Conservation (phyloP, 108 stramenopile genomes). For the Epipyxis sp. region DNA sequence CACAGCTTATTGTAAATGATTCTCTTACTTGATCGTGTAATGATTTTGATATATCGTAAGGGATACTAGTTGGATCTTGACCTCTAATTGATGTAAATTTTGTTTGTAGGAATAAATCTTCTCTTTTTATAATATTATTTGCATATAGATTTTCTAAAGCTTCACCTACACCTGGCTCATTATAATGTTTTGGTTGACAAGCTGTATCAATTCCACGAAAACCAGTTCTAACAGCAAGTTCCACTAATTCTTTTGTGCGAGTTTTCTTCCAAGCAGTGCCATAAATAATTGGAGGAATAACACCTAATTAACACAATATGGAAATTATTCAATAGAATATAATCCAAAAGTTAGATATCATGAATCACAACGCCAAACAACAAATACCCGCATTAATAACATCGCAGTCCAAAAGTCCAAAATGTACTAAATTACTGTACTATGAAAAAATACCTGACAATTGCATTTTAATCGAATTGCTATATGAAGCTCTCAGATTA, state of each 20-base stretch:
- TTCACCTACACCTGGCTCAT: slow-evolving; percentile 71
- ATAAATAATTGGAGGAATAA: slow-evolving; percentile 54
- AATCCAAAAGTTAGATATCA: no score
- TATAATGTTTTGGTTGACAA: slow-evolving; percentile 84
- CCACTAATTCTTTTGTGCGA: slow-evolving; percentile 65
- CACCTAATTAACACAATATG: no score
- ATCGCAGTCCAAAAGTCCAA: no score
- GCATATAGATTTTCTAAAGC: slow-evolving; percentile 55
- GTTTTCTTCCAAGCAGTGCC: slow-evolving; percentile 91
- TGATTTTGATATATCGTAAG: slow-evolving; percentile 61
- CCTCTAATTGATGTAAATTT: slow-evolving; percentile 73
- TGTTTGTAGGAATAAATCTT: slow-evolving; percentile 77
- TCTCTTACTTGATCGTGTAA: slow-evolving; percentile 64
- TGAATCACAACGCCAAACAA: no score
- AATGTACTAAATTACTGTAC: no score
- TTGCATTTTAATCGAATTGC: no score
- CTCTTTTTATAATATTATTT: slow-evolving; percentile 37
- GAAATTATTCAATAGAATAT: no score
- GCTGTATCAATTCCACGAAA: slow-evolving; percentile 88
- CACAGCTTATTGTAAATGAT: slow-evolving; percentile 59
- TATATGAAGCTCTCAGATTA: no score
- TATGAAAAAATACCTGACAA: no score
- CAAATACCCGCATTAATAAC: no score
- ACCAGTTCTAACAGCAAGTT: slow-evolving; percentile 67
- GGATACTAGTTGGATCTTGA: slow-evolving; percentile 74